Evolutionary conservation across 225 moss, liverwort and hornwort genomes (phyloP).

Genomic region (Antitrichia curtipendula): DNA sequence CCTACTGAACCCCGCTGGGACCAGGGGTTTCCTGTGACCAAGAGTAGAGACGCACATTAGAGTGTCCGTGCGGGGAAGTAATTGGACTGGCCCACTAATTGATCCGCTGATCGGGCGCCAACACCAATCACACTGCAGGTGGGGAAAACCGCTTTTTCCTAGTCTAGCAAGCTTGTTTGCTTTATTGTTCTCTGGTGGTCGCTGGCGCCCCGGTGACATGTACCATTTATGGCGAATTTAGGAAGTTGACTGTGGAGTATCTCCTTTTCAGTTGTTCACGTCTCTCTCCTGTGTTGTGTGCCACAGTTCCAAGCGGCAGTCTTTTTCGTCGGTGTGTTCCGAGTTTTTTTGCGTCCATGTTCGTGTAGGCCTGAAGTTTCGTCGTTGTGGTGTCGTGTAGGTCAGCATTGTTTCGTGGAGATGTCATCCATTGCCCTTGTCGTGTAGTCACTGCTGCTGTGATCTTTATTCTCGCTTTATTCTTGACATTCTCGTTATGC

Average conservation of each 20-base stretch:
- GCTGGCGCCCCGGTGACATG: conserved; percentile 39
- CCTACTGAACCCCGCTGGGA: conserved; percentile 39
- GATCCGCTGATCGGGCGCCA: conserved; percentile 42
- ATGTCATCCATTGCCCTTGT: not conserved
- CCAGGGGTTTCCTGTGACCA: conserved; percentile 10
- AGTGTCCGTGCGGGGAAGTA: conserved; percentile 31
- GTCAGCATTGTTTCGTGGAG: not conserved
- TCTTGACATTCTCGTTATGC: not conserved
- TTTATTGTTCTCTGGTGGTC: conserved; percentile 40
- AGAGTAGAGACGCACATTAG: conserved; percentile 38
- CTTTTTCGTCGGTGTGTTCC: not conserved
- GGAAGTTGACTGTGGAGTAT: conserved; percentile 25
- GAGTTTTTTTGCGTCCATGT: not conserved
- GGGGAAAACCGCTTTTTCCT: conserved; percentile 48
- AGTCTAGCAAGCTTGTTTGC: conserved; percentile 63
- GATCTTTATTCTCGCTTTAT: not conserved
- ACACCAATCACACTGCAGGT: conserved; percentile 59
- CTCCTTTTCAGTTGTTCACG: not conserved
- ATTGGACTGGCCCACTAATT: conserved; percentile 31
- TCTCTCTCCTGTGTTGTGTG: not conserved
- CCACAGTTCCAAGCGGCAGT: not conserved
- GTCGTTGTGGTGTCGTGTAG: not conserved
- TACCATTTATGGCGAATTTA: conserved; percentile 47
- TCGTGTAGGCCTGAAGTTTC: not conserved
- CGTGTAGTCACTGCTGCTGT: not conserved